A percentile compares a stretch with the other conserved stretches of the same genome.
phyloP scores from a whole-genome alignment of 805 yeast genomes.

The Dipodascopsis uninucleata region DNA sequence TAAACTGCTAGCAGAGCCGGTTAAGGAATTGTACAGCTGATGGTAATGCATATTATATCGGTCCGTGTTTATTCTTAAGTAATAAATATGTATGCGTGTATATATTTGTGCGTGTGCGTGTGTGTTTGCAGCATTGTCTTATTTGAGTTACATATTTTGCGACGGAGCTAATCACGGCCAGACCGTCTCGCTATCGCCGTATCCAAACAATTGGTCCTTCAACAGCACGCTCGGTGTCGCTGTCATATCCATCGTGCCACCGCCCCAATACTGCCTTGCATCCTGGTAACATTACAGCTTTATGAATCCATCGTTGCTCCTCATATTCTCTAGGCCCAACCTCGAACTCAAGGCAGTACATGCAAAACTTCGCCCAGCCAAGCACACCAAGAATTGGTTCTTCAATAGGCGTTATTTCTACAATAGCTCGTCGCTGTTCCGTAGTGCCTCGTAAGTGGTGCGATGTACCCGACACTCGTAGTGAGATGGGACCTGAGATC shows the following conservation, averaged over 20 bases:
- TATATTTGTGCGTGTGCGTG: too few species aligned
- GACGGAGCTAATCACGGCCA: too few species aligned
- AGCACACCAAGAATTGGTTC: slow-evolving; percentile 22
- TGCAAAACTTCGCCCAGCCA: slow-evolving; percentile 24
- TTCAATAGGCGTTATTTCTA: slow-evolving; percentile 22
- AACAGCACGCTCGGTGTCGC: slow-evolving; percentile 19
- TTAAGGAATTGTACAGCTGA: too few species aligned
- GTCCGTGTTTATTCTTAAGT: too few species aligned
- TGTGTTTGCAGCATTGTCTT: too few species aligned
- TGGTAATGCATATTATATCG: too few species aligned
- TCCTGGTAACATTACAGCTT: slow-evolving; percentile 23
- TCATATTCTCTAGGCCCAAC: slow-evolving; percentile 18
- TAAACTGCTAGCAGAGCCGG: too few species aligned
- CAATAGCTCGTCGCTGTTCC: slow-evolving; percentile 22
- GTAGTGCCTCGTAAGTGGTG: slow-evolving; percentile 25
- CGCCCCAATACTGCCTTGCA: slow-evolving; percentile 26
- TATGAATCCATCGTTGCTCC: slow-evolving; percentile 27
- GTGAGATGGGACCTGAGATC: slow-evolving; percentile 19
- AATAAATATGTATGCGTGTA: too few species aligned
- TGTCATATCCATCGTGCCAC: slow-evolving; percentile 28
- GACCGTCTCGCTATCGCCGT: too few species aligned
- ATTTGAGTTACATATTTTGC: too few species aligned
- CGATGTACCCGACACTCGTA: slow-evolving; percentile 19
- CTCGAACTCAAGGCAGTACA: slow-evolving; percentile 25
- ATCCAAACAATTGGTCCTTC: slow-evolving; percentile 26